Evolutionary conservation across 192 early-diverging fungal genomes (phyloP), one percentile per base, ranked within the genome.

Genomic region (Coemansia sp.): DNA sequence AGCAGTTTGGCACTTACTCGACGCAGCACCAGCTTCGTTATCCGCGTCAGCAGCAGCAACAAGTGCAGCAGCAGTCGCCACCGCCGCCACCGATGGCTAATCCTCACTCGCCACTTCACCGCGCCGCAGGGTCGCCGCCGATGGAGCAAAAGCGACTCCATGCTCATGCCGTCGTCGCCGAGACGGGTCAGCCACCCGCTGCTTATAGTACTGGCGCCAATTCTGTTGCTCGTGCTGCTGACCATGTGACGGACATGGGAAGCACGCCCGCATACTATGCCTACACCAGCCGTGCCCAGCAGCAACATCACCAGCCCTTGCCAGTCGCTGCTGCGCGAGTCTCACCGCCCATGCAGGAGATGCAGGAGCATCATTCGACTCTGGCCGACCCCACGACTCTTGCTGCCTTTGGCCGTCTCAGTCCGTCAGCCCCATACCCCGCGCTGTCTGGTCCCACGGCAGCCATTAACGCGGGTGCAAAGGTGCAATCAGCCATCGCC

Each of bases 301-400:
- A 29, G 62, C 62, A 70, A 37, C 44, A 29, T 25, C 63, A 19
- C 27, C 42, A 27, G 63, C 31, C 42, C 37, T 31, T 46, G 63
- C 64, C 23, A 45, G 57, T n/a, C n/a, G 39, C 58, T 41, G 38
- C 41, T 31, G 31, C 45, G 27, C 41, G 66, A 29, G 66, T 37
- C 39, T 42, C 46, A 12, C 37, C 32, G 46, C 67, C 67, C 44
- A 69, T 69, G 67, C 67, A 62, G 59, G 78, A 80, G 63, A 80
- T 80, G 78, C 78, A 72, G 63, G 73, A 80, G 68, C 73, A 80
- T 19, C 72, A 48, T 15, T 66, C 53, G 55, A 67, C 48, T 25
- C 48, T 50, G 48, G 48, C 48, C 21, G 42, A 45, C 46, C 27
- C 51, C 51, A 55, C 51, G 51, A 25, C 25, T 0, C 51, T 55